Evolutionary conservation across 306 rosid genomes (phyloP).

Genomic region (Medicago ruthenica): DNA sequence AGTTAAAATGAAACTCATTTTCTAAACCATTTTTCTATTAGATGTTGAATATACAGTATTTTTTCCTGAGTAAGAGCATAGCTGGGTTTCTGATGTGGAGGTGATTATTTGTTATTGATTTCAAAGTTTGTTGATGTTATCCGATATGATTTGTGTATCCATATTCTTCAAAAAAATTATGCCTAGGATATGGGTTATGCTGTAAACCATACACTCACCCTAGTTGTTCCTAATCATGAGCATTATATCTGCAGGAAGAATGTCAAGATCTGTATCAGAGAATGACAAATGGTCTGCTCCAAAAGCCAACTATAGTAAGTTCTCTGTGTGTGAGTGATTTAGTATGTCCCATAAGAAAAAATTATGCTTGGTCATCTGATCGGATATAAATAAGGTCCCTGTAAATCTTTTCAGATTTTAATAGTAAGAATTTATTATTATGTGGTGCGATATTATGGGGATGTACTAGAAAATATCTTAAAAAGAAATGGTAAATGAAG

Average conservation of each 20-base stretch:
- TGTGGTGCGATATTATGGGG: background rate
- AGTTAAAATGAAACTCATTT: conserved; percentile 10
- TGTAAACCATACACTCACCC: conserved; percentile 20
- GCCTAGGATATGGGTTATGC: conserved; percentile 32
- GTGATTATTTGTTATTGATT: conserved; percentile 1
- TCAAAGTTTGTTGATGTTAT: conserved; percentile 21
- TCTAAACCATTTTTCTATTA: conserved; percentile 6
- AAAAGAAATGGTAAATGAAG: background rate
- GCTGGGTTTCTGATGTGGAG: conserved; percentile 11
- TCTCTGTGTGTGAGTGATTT: conserved; percentile 30
- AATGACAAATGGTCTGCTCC: conserved; percentile 62
- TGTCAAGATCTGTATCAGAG: conserved; percentile 67
- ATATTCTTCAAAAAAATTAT: conserved; percentile 11
- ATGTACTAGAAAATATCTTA: conserved; percentile 5
- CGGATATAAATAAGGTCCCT: background rate
- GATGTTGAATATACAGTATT: conserved; percentile 31
- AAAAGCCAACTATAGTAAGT: conserved; percentile 78
- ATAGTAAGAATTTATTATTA: background rate
- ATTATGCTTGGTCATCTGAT: conserved; percentile 22
- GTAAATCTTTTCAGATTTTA: background rate
- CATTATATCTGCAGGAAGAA: conserved; percentile 71
- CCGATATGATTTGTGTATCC: conserved; percentile 22
- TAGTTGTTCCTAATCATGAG: conserved; percentile 26
- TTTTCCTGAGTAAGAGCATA: background rate
- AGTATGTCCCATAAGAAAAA: conserved; percentile 1